Percentiles rank a stretch among this genome's conserved stretches.
Conservation (phyloP, 192 early-diverging fungal species). For the Chytriomyces sp. region DNA sequence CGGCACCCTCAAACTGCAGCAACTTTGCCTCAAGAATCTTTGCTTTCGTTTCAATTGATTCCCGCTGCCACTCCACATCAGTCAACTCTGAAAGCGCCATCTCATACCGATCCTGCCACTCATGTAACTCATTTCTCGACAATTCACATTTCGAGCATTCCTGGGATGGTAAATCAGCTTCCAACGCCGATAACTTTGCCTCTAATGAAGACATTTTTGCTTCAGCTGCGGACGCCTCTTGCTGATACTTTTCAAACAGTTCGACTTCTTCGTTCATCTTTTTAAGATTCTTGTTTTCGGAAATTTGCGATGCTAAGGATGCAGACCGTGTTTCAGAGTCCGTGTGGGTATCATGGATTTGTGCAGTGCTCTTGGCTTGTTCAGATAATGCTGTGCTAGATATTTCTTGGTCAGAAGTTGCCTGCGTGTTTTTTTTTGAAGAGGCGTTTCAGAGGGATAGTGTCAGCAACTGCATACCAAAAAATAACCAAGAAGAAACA, state of each 20-base stretch:
- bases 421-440: too few species aligned
- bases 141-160: slow-evolving; percentile 10
- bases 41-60: slow-evolving; percentile 15
- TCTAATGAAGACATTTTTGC: slow-evolving; percentile 4
- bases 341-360: too few species aligned
- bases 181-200: background rate
- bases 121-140: slow-evolving; percentile 8
- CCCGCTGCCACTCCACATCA: slow-evolving; percentile 18
- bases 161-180: background rate
- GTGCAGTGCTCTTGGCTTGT: background rate
- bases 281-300: background rate
- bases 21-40: background rate
- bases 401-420: too few species aligned
- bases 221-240: slow-evolving; percentile 16
- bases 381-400: too few species aligned
- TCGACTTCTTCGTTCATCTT: background rate
- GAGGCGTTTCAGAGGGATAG: too few species aligned
- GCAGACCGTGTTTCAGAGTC: background rate
- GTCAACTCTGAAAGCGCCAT: slow-evolving; percentile 7
- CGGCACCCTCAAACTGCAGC: background rate
- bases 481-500: too few species aligned
- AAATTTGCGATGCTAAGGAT: background rate
- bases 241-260: slow-evolving; percentile 20
- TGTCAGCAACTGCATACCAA: too few species aligned
- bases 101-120: slow-evolving; percentile 19